Base-by-base conservation (phyloP, 2,329 filamentous ascomycete species). In the Curvularia sp. region DNA sequence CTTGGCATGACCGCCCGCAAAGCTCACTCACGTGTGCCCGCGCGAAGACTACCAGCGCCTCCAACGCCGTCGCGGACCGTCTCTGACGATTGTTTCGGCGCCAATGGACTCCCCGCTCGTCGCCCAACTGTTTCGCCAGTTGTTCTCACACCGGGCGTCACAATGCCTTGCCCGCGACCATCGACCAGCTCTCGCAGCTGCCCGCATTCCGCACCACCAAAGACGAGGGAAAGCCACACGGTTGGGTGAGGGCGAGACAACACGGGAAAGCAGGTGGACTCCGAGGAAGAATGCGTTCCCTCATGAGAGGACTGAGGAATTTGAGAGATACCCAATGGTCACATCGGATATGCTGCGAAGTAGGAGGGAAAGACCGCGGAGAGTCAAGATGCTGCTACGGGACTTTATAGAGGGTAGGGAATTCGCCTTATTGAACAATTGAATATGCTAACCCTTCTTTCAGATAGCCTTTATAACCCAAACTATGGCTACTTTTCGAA, bases 401-500 rank as follows among this genome's bases (percentile, higher is more conserved):
- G 96, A 99, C 83, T 99, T 99, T 74, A 95, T 99, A 74, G 95
- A 99, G 77, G 93, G 91, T 93, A 74, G 66, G 57, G 28, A 24
- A 47, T 1, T 18, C n/a, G 13, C 28, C 33, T 20, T 13, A 8
- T 12, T 28, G 13, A 4, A 4, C 18, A 31, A 41, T 4, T 5
- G 41, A 10, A 8, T 13, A 20, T 47, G n/a, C 52, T 58, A n/a
- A 58, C 12, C 1, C 26, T 10, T 30, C 2, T 22, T 10, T 10
- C 1, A 58, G 93, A 97, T 80, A 95, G 92, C 74, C 81, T 97
- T 13, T 98, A 98, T 76, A 97, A 98, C 74, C 93, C 93, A 0
- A 85, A 92, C 67, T 98, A 97, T 74, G 93, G 94, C 67, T 97
- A 97, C 81, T 97, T 97, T 78, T 93, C 93, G 53, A 97, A 96